These are phyloP conservation scores for Nothophoma quercina DNA, from an alignment of 2,329 filamentous ascomycete genomes.

Conservation along the genomic window DNA sequence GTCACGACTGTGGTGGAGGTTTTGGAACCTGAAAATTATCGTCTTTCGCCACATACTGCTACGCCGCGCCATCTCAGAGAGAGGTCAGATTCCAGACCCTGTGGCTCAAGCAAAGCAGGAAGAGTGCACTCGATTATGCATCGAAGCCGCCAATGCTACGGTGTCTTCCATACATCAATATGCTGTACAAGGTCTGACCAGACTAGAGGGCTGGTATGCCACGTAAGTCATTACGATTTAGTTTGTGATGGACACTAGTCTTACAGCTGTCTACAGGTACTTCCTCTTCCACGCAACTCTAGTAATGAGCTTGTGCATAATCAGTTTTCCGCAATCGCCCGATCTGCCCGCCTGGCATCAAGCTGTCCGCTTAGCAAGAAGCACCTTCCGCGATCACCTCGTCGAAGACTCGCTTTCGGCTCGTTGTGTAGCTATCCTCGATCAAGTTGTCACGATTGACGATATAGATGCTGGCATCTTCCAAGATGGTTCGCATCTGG, in stretches of 20 bases:
- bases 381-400: conserved; percentile 31
- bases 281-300: conserved; percentile 38
- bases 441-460: conserved; percentile 32
- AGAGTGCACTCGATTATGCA: conserved; percentile 32
- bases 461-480: conserved; percentile 25
- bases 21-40: conserved; percentile 39
- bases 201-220: conserved; percentile 37
- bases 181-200: conserved; percentile 25
- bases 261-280: conserved; percentile 20
- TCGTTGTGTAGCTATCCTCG: conserved; percentile 34
- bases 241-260: not conserved
- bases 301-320: conserved; percentile 34
- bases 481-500: conserved; percentile 26
- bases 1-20: conserved; percentile 36
- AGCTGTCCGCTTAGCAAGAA: conserved; percentile 31
- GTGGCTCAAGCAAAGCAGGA: conserved; percentile 29
- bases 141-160: conserved; percentile 36
- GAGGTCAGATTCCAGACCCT: conserved; percentile 28
- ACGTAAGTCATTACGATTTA: conserved; percentile 27
- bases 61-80: conserved; percentile 31
- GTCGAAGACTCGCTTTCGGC: conserved; percentile 34
- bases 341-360: conserved; percentile 28
- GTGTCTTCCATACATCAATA: conserved; percentile 35
- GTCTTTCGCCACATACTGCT: conserved; percentile 35
- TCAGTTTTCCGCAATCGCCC: conserved; percentile 30